Base-by-base conservation (phyloP, 805 yeast species). In the Myxozyma mucilagina region DNA sequence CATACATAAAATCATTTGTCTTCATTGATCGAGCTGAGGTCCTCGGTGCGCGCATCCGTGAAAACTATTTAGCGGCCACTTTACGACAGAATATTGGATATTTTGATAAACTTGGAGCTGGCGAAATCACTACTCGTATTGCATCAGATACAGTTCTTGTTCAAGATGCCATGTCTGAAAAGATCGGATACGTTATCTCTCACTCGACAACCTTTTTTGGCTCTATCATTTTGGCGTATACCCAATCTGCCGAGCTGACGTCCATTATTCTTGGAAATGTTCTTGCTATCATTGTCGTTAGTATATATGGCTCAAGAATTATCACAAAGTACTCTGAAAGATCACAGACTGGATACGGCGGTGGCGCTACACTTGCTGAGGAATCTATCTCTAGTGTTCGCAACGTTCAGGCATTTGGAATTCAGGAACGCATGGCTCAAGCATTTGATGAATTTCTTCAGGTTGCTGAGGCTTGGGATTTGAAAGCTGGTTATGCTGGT, bases 81-180 rank as follows among this genome's bases (percentile, higher is more conserved):
- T 67, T 77, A 49, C 70, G 77, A 44, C 80, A 77, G 61, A 77
- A 77, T 51, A 72, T 77, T 42, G 80, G 76, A 24, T 78, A 72
- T 59, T 78, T 77, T 59, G 80, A 77, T 63, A 70, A 72, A 47
- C 69, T 77, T 14, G 80, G 80, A 14, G 70, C 78, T n/a, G 80
- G 80, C 14, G 77, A 75, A 56, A 76, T 77, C 42, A 75, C 80
- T 16, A 74, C 78, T 9, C 74, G 80, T 16, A 77, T 77, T 67
- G 73, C 78, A 43, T 73, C 74, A 24, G 79, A 76, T 52, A 76
- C 79, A n/a, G 71, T 72, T 29, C 62, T 72, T 45, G 72, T 77
- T 43, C 80, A 78, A 62, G 80, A 75, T 42, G 80, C 79, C 36
- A 75, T 77, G 65, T 72, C 77, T 41, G 79, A 77, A 64, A 77